A percentile compares a stretch with the other conserved stretches of the same genome.
phyloP scores from a whole-genome alignment of 129 eudicot genomes.

The Saposhnikovia divaricata region DNA sequence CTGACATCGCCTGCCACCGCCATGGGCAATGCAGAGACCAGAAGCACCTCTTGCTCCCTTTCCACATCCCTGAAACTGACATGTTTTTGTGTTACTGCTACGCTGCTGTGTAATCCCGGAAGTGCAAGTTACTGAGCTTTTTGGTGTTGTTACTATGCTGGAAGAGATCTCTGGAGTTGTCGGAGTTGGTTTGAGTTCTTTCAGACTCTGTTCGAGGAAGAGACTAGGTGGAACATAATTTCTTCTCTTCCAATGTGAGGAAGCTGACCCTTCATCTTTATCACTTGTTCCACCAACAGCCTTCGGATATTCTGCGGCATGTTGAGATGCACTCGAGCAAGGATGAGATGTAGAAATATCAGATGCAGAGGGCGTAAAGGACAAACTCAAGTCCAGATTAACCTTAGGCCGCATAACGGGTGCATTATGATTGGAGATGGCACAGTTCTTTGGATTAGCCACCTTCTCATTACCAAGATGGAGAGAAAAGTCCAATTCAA shows the following conservation, averaged over 20 bases:
- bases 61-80: constrained; percentile 72
- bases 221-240: constrained; percentile 18
- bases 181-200: constrained; percentile 23
- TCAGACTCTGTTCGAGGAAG: constrained; percentile 26
- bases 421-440: constrained; percentile 19
- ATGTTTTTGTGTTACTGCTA: constrained; percentile 53
- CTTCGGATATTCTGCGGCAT: constrained; percentile 13
- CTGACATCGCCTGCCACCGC: constrained; percentile 98
- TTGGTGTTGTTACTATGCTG: constrained; percentile 42
- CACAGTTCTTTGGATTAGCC: constrained; percentile 36
- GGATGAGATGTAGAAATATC: constrained; percentile 49
- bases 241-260: constrained; percentile 23
- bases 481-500: constrained; percentile 81
- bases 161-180: constrained; percentile 38
- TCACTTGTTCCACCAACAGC: constrained; percentile 21
- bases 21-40: constrained; percentile 95
- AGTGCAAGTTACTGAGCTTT: constrained; percentile 72
- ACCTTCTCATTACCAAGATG: constrained; percentile 71
- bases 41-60: constrained; percentile 99
- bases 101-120: constrained; percentile 76
- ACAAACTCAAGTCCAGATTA: constrained; percentile 73
- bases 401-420: constrained; percentile 26
- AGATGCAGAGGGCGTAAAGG: constrained; percentile 64
- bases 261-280: constrained; percentile 36
- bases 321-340: constrained; percentile 16